Conservation (phyloP, 768 basidiomycete species). For the Podaxis pistillaris region DNA sequence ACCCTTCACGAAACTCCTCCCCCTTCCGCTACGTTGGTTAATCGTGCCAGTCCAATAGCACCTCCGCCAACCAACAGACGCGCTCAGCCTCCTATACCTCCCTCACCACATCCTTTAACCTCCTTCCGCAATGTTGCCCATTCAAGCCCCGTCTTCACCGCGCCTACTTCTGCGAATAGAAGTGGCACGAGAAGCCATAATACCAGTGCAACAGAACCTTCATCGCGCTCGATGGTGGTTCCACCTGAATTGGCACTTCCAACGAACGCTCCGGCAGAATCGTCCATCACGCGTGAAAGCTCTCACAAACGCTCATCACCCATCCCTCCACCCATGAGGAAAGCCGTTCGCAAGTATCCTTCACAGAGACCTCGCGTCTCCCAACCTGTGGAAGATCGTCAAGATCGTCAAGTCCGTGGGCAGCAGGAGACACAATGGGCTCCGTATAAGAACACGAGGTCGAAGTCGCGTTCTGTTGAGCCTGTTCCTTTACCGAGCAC, state of each 20-base stretch:
- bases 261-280: slow-evolving; percentile 2
- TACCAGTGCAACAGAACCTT: slow-evolving; percentile 12
- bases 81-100: background rate
- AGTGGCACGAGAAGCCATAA: background rate
- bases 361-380: slow-evolving; percentile 15
- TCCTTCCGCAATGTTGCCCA: slow-evolving; percentile 13
- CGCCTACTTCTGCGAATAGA: background rate
- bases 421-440: slow-evolving; percentile 18
- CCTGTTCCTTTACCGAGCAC: slow-evolving; percentile 18
- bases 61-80: background rate
- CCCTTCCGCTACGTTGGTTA: slow-evolving; percentile 7
- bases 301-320: slow-evolving; percentile 7
- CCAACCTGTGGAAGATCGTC: slow-evolving; percentile 9
- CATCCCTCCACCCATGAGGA: slow-evolving; percentile 11
- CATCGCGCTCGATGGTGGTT: slow-evolving; percentile 11
- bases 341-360: slow-evolving; percentile 15
- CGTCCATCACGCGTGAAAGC: slow-evolving; percentile 13
- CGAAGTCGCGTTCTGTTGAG: slow-evolving; percentile 31
- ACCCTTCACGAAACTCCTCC: background rate
- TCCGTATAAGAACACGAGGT: slow-evolving; percentile 34
- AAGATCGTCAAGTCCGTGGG: background rate
- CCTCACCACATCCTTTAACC: slow-evolving; percentile 3
- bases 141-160: slow-evolving; percentile 1
- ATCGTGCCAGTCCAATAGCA: background rate
- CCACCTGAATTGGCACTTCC: background rate